phyloP scores from a whole-genome alignment of 2,329 filamentous ascomycete genomes.

The Colletotrichum truncatum region DNA sequence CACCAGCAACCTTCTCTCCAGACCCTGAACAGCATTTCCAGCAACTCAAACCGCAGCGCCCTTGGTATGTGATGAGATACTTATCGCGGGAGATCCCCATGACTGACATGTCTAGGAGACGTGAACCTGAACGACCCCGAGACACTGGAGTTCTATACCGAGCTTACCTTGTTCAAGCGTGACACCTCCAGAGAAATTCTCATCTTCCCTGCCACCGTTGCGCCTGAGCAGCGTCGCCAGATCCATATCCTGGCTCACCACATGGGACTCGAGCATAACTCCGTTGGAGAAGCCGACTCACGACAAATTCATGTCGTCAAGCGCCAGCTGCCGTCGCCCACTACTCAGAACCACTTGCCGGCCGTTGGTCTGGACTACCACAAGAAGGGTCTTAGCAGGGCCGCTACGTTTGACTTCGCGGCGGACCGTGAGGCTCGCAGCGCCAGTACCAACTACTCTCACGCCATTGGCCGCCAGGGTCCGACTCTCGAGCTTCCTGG shows the following conservation, averaged over 20 bases:
- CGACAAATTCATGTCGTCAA: conserved; percentile 93
- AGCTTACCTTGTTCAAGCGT: conserved; percentile 88
- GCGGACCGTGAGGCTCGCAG: conserved; percentile 76
- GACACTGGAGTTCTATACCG: conserved; percentile 88
- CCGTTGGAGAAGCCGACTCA: conserved; percentile 86
- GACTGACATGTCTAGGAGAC: conserved; percentile 57
- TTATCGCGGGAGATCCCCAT: conserved; percentile 17
- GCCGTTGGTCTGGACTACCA: conserved; percentile 79
- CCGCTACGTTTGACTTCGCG: conserved; percentile 97
- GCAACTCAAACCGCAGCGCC: conserved; percentile 63
- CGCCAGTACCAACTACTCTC: conserved; percentile 73
- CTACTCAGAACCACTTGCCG: conserved; percentile 66
- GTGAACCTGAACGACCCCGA: conserved; percentile 92
- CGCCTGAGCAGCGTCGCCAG: conserved; percentile 85
- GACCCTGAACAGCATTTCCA: conserved; percentile 74
- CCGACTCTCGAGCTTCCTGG: conserved; percentile 90
- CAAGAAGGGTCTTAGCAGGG: conserved; percentile 86
- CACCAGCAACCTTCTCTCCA: conserved; percentile 89
- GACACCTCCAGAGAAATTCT: conserved; percentile 80
- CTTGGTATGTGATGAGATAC: conserved; percentile 16
- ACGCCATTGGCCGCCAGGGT: conserved; percentile 80
- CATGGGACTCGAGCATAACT: conserved; percentile 91
- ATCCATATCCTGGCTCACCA: conserved; percentile 96
- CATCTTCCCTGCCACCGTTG: conserved; percentile 83
- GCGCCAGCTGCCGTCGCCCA: conserved; percentile 61